A percentile compares a stretch with the other conserved stretches of the same genome.
These are phyloP conservation scores for Psilocybe sp. DNA, from an alignment of 768 basidiomycete species.

Conservation along the genomic window DNA sequence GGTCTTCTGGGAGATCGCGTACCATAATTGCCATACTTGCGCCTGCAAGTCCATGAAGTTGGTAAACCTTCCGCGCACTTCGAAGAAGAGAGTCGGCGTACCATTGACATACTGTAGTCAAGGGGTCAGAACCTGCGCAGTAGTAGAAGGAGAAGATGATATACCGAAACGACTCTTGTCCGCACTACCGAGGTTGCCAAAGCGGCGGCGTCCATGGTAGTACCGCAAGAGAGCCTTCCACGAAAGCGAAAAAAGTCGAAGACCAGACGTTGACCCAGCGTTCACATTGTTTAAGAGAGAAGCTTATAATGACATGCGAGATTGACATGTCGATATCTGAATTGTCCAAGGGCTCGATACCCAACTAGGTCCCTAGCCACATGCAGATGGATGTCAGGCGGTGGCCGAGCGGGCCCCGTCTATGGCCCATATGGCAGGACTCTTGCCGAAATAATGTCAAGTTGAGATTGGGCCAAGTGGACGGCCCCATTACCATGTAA, in stretches of 20 bases:
- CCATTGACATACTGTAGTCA: constrained; percentile 4
- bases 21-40: constrained; percentile 2
- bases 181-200: not conserved
- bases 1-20: not conserved
- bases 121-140: not conserved
- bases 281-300: too few species aligned
- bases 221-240: not conserved
- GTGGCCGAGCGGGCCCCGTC: too few species aligned
- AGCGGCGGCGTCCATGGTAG: not conserved
- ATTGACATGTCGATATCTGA: too few species aligned
- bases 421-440: too few species aligned
- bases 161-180: constrained; percentile 5
- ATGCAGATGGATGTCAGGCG: too few species aligned
- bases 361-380: too few species aligned
- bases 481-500: too few species aligned
- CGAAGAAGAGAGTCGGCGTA: not conserved
- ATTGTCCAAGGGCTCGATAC: too few species aligned
- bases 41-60: not conserved
- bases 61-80: too few species aligned
- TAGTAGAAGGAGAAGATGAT: not conserved
- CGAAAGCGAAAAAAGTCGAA: not conserved
- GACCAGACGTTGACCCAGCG: not conserved
- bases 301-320: too few species aligned
- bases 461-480: too few species aligned
- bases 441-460: too few species aligned